These are phyloP conservation scores for Bryopsis sp. DNA, from an alignment of 139 green algal species.

Conservation along the genomic window DNA sequence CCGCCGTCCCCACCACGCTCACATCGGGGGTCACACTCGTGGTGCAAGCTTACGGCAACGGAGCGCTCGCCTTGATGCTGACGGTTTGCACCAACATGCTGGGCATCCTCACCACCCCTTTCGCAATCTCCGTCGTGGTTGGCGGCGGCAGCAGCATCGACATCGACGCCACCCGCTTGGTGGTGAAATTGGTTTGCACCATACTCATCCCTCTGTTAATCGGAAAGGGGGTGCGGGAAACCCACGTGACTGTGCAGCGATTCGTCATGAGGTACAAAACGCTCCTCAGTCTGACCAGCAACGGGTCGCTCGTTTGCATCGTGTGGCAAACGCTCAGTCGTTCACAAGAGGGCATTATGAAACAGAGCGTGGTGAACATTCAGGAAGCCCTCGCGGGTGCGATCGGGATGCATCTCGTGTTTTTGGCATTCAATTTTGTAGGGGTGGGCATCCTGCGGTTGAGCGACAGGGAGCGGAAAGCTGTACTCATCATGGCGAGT, in stretches of 20 bases:
- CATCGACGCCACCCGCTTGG: slow-evolving; percentile 46
- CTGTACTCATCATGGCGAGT: slow-evolving; percentile 36
- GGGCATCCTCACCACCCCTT: slow-evolving; percentile 59
- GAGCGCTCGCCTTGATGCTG: slow-evolving; percentile 66
- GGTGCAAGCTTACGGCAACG: slow-evolving; percentile 53
- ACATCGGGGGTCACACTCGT: slow-evolving; percentile 62
- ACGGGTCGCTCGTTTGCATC: slow-evolving; percentile 40
- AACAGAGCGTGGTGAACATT: slow-evolving; percentile 12
- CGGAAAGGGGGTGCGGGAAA: slow-evolving; percentile 51
- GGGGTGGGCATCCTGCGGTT: slow-evolving; percentile 33
- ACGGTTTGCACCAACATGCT: slow-evolving; percentile 69
- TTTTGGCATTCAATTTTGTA: slow-evolving; percentile 44
- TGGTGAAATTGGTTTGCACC: slow-evolving; percentile 67
- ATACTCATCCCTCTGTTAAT: slow-evolving; percentile 57
- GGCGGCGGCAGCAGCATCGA: slow-evolving; percentile 27
- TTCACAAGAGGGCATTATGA: not conserved
- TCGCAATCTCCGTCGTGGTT: slow-evolving; percentile 49
- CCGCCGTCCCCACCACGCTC: slow-evolving; percentile 69
- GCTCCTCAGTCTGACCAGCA: slow-evolving; percentile 29
- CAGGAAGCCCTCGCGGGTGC: slow-evolving; percentile 19
- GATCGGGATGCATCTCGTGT: slow-evolving; percentile 40
- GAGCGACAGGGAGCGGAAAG: slow-evolving; percentile 36
- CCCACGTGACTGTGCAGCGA: not conserved
- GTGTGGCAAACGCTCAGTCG: slow-evolving; percentile 51
- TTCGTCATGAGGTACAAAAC: slow-evolving; percentile 32